Evolutionary conservation across 2,329 filamentous ascomycete genomes (phyloP), one percentile per base, ranked within the genome.

Genomic region (Phialemonium atrogriseum): DNA sequence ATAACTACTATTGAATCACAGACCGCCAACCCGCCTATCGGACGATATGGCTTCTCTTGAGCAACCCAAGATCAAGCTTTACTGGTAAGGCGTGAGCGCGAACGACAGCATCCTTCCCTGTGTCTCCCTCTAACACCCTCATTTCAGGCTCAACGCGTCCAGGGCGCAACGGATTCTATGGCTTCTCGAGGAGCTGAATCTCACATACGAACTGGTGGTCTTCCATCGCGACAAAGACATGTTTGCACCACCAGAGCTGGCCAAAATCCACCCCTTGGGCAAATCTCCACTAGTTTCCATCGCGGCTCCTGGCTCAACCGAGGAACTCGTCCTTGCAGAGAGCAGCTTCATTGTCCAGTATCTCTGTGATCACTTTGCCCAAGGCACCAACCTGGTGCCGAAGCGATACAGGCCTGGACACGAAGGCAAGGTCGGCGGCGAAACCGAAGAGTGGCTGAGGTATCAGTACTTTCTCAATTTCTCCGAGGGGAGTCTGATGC

Each of bases 261-360:
- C 81, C 49, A 65, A 83, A 39, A 60, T 93, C 24, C 85, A 94
- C 49, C 80, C 84, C 0, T 66, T 94, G 2, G 87, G 87, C 36
- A 94, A 93, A 52, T 84, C 84, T 1, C 88, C 87, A 2, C 59
- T 88, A 23, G 62, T 94, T 43, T 70, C 70, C 9, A 63, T 94
- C 46, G 60, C 55, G 9, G 52, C 60, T 0, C 40, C 54, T 12
- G 43, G 47, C 5, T 39, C 45, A 22, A 45, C 33, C 8, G 51
- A 66, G 39, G 57, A 68, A 4, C 46, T 73, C 14, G 69, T 88
- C 1, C 60, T 94, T 25, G 84, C 84, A 8, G 87, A 94, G 58
- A 87, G 81, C 27, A 85, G 73, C 8, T 69, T 77, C 36, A 89
- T 94, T 42, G 66, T 76, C 5, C 81, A 93, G 59, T 94, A 91